A percentile compares a stretch with the other conserved stretches of the same genome.
These are phyloP conservation scores for Polyplosphaeria fusca DNA, from an alignment of 495 filamentous ascomycete species.

Conservation along the genomic window DNA sequence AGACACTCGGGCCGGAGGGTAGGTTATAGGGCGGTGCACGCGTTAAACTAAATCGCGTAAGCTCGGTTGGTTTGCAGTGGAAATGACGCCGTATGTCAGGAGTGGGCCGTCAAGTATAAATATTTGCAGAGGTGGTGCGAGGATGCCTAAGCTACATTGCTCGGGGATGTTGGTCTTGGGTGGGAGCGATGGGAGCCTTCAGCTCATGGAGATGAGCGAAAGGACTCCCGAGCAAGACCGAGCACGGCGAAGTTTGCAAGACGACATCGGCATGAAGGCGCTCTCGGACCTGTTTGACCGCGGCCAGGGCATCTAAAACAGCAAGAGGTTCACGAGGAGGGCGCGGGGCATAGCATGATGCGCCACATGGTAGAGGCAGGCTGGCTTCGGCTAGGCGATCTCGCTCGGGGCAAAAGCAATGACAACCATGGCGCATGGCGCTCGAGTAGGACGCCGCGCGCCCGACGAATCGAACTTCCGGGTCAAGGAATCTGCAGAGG, in stretches of 20 bases:
- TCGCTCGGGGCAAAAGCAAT: conserved; percentile 9
- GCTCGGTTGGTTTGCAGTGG: neutral
- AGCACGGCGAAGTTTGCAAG: neutral
- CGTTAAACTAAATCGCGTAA: neutral
- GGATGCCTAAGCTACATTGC: neutral
- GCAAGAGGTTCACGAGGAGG: conserved; percentile 6
- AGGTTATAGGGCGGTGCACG: neutral
- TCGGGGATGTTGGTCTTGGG: neutral
- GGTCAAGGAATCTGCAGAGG: neutral
- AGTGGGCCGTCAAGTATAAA: conserved; percentile 10
- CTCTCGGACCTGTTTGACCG: neutral
- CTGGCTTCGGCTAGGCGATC: conserved; percentile 9
- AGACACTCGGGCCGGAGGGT: neutral
- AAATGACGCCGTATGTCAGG: neutral
- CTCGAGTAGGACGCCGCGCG: conserved; percentile 3
- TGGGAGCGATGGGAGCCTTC: neutral
- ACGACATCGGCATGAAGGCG: conserved; percentile 13
- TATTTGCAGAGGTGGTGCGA: neutral
- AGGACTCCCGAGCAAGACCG: conserved; percentile 26
- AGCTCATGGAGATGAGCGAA: neutral
- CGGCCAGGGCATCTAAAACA: conserved; percentile 2
- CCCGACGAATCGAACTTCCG: neutral
- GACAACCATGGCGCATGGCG: conserved; percentile 1
- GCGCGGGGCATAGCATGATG: conserved; percentile 5
- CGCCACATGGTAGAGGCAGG: conserved; percentile 9